These are phyloP conservation scores for Talaromyces liani DNA, from an alignment of 495 filamentous ascomycete species.

Conservation along the genomic window DNA sequence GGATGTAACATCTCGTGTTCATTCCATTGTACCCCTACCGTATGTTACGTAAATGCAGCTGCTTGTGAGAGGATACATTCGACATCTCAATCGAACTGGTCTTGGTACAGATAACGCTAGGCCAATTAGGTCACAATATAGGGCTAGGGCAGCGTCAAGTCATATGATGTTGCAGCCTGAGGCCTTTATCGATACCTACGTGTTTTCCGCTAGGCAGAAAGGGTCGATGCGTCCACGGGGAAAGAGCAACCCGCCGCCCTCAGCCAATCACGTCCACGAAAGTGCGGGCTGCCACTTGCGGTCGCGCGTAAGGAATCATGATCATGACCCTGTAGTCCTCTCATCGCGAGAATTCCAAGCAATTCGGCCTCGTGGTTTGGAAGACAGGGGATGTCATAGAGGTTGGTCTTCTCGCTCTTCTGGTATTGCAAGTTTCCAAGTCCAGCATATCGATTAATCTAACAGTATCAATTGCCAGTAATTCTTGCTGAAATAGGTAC, in stretches of 20 bases:
- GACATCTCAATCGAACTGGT: not conserved
- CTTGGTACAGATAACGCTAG: constrained; percentile 1
- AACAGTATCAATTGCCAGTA: not conserved
- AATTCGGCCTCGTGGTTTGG: not conserved
- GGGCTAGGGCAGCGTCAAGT: not conserved
- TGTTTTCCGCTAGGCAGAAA: not conserved
- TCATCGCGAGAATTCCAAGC: not conserved
- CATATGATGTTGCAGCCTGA: not conserved
- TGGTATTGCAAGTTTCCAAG: not conserved
- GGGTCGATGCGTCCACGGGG: not conserved
- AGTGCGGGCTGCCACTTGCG: constrained; percentile 1
- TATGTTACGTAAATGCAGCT: not conserved
- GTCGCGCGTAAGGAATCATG: not conserved
- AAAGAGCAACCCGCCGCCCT: not conserved
- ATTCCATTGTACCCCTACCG: not conserved
- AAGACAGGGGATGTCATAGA: not conserved
- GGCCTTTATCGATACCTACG: constrained; percentile 1
- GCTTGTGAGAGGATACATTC: not conserved
- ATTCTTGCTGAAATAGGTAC: not conserved
- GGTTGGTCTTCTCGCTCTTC: not conserved
- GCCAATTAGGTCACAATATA: not conserved
- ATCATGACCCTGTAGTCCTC: not conserved
- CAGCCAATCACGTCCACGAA: not conserved
- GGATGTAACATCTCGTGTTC: not conserved
- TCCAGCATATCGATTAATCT: not conserved